Evolutionary conservation across 2,329 filamentous ascomycete species (phyloP).

Genomic region (Xylaria sp.): DNA sequence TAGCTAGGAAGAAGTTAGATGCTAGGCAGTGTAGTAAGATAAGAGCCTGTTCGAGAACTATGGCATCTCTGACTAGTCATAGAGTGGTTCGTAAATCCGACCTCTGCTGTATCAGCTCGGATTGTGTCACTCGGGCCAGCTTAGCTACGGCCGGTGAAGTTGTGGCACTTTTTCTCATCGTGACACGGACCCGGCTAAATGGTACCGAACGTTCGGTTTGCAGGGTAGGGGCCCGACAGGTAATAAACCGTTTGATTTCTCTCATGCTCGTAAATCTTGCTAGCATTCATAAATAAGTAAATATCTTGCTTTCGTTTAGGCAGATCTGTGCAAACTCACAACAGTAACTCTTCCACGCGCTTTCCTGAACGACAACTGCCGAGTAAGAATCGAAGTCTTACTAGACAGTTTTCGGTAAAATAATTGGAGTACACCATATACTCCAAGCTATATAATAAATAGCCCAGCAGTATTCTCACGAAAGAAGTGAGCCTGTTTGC

Average conservation of each 20-base stretch:
- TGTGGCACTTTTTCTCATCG: not conserved
- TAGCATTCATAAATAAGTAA: not conserved
- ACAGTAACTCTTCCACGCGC: not conserved
- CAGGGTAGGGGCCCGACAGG: not conserved
- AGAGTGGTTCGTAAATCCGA: not conserved
- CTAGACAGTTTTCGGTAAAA: not conserved
- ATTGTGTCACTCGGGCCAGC: conserved; percentile 6
- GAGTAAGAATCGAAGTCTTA: not conserved
- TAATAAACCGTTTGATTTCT: not conserved
- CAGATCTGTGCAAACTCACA: not conserved
- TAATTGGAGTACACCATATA: not conserved
- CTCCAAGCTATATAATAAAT: not conserved
- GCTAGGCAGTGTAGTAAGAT: not conserved
- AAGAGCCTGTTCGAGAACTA: not conserved
- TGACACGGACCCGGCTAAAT: conserved; percentile 17
- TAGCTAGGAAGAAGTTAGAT: not conserved
- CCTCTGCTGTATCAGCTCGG: not conserved
- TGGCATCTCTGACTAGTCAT: not conserved
- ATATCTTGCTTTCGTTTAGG: not conserved
- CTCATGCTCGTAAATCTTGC: not conserved
- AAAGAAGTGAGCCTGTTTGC: not conserved
- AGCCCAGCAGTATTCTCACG: not conserved
- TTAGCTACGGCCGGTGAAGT: not conserved
- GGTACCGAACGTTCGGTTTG: not conserved
- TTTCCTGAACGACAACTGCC: not conserved